Conservation (phyloP, 306 rosid genomes). For the Styphnolobium japonicum region DNA sequence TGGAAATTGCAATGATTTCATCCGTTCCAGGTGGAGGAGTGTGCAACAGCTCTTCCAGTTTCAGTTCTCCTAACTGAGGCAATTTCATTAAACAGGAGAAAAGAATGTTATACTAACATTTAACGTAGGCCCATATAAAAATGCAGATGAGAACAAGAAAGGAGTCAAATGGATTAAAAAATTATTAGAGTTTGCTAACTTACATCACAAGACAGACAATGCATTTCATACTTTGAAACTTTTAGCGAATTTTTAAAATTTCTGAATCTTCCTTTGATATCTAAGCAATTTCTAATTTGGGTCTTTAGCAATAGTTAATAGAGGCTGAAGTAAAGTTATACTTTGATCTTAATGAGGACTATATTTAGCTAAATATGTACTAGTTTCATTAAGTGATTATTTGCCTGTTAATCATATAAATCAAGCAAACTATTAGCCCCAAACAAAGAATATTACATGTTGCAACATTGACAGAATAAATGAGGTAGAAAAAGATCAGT, state of each 20-base stretch:
- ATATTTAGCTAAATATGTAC: background rate
- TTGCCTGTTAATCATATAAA: background rate
- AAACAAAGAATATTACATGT: background rate
- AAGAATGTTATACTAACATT: conserved; percentile 13
- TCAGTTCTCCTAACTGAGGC: conserved; percentile 67
- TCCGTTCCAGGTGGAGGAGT: conserved; percentile 88
- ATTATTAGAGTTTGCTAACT: background rate
- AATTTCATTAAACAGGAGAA: conserved; percentile 22
- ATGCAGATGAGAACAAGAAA: background rate
- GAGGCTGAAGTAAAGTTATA: background rate
- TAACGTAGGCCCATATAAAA: background rate
- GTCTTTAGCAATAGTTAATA: background rate
- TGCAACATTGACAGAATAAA: background rate
- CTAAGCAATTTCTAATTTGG: conserved; percentile 6
- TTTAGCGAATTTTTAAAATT: background rate
- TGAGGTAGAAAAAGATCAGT: background rate
- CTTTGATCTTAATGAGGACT: background rate
- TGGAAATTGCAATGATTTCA: conserved; percentile 79
- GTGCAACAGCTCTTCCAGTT: conserved; percentile 73
- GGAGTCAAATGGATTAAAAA: background rate
- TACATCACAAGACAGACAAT: background rate
- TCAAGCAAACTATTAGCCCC: background rate
- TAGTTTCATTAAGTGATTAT: background rate
- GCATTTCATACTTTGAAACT: background rate
- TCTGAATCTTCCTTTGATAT: background rate